Percentiles rank a stretch among this genome's conserved stretches.
phyloP scores from a whole-genome alignment of 805 yeast genomes.

The Pichia sporocuriosa region DNA sequence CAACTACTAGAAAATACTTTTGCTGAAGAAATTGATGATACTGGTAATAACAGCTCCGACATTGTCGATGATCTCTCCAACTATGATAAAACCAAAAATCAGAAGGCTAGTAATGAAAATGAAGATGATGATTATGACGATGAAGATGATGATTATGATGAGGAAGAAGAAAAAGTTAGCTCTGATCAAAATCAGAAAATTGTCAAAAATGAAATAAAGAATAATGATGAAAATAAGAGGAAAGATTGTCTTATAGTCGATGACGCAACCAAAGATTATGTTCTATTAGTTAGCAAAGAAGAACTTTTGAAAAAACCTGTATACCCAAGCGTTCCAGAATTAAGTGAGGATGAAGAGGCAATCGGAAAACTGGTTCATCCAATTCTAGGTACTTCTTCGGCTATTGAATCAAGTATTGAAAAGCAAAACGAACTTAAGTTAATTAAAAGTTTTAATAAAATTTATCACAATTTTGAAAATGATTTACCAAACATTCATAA shows the following conservation, averaged over 20 bases:
- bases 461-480: constrained; percentile 70
- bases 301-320: constrained; percentile 24
- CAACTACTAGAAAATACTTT: constrained; percentile 27
- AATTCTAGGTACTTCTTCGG: constrained; percentile 30
- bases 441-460: constrained; percentile 60
- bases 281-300: constrained; percentile 12
- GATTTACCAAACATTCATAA: constrained; percentile 71
- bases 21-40: constrained; percentile 15
- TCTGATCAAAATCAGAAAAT: constrained; percentile 6
- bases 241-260: background rate
- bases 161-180: constrained; percentile 4
- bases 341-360: constrained; percentile 25
- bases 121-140: constrained; percentile 18
- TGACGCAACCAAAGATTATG: constrained; percentile 1
- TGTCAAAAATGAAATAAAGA: background rate
- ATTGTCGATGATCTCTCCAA: background rate
- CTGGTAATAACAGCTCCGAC: background rate
- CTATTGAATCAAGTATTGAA: constrained; percentile 37
- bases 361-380: constrained; percentile 32
- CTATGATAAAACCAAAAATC: background rate
- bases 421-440: constrained; percentile 32
- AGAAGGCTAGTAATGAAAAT: constrained; percentile 18
- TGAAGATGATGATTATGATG: constrained; percentile 13
- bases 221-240: background rate
- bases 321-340: constrained; percentile 23